Base-by-base conservation (phyloP, 2,329 filamentous ascomycete genomes). In the Thielaviopsis punctulata region DNA sequence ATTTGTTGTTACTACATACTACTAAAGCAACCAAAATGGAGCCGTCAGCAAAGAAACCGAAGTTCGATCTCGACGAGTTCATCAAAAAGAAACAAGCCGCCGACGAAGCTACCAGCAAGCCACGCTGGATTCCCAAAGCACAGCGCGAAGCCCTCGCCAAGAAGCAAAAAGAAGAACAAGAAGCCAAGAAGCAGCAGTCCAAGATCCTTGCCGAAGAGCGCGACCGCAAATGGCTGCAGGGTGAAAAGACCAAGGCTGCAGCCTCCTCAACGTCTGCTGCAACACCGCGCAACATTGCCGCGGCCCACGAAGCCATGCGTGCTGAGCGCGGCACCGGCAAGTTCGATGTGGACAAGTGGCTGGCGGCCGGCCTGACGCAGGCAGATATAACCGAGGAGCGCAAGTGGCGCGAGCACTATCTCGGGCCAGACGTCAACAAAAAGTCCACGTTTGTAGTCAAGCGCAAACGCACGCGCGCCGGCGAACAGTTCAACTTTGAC, bases 401-500 rank as follows among this genome's bases (percentile, higher is more conserved):
- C 24, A 69, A 92, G 54, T 79, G 86, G 56, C 76, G 85, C 55
- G 80, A 86, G 59, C 75, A 87, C 56, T 98, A 98, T 62, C 89
- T 96, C 76, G 92, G 92, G 2, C 84, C 86, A 1, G 86, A 95
- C 57, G 79, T 85, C 50, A 93, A 92, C 58, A 78, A 82, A 57
- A 75, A 73, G 53, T 89, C 84, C 4, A 94, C 77, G 36, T 95
- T 96, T 62, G 94, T 88, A 0, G 89, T 89, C 1, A 86, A 92
- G 70, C 98, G 96, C 75, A 96, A 96, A 72, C 78, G 90, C 53
- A 84, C 86, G 69, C 77, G 90, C 56, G 94, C 88, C 1, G 92
- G 86, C 1, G 90, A 95, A 62, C 96, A 98, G 65, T 98, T 98
- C 71, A 98, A 95, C 61, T 98, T 98, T 61, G 92, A 94, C 60